These are phyloP conservation scores for Cudoniella acicularis DNA, from an alignment of 495 filamentous ascomycete genomes.

Conservation along the genomic window DNA sequence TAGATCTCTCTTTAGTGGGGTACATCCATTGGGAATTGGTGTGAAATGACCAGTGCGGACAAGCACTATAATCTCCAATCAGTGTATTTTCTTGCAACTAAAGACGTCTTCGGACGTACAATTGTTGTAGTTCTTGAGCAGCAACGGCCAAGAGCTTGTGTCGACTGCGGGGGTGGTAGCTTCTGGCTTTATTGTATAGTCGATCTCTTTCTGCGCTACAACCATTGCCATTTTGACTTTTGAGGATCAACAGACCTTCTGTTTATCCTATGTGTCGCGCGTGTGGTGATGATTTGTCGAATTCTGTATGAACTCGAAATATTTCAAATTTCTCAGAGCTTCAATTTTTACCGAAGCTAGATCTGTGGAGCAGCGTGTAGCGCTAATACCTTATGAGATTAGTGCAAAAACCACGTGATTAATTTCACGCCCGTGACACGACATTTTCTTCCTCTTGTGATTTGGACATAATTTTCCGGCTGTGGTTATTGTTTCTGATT, in stretches of 20 bases:
- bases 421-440: too few relatives aligned
- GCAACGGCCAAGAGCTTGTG: slow-evolving; percentile 79
- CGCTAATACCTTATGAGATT: slow-evolving; percentile 23
- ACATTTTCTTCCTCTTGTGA: too few relatives aligned
- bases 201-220: slow-evolving; percentile 56
- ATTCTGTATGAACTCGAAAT: slow-evolving; percentile 10
- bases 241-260: slow-evolving; percentile 12
- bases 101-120: slow-evolving; percentile 41
- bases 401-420: background rate
- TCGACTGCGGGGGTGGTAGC: slow-evolving; percentile 64
- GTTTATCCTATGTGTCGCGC: slow-evolving; percentile 10
- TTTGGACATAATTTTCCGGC: too few relatives aligned
- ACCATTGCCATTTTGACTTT: slow-evolving; percentile 55
- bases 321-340: slow-evolving; percentile 16
- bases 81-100: slow-evolving; percentile 8
- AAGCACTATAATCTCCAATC: slow-evolving; percentile 51
- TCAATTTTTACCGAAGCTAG: slow-evolving; percentile 16
- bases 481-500: too few relatives aligned
- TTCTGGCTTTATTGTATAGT: slow-evolving; percentile 87
- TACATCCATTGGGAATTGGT: slow-evolving; percentile 83
- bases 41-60: slow-evolving; percentile 90
- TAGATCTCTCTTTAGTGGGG: slow-evolving; percentile 84
- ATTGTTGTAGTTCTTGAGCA: slow-evolving; percentile 90
- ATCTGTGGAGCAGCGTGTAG: slow-evolving; percentile 23
- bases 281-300: slow-evolving; percentile 3